Percentiles rank a stretch among this genome's conserved stretches.
Evolutionary conservation across 441 rosid genomes (phyloP).

Genomic region (Capsella rubella): DNA sequence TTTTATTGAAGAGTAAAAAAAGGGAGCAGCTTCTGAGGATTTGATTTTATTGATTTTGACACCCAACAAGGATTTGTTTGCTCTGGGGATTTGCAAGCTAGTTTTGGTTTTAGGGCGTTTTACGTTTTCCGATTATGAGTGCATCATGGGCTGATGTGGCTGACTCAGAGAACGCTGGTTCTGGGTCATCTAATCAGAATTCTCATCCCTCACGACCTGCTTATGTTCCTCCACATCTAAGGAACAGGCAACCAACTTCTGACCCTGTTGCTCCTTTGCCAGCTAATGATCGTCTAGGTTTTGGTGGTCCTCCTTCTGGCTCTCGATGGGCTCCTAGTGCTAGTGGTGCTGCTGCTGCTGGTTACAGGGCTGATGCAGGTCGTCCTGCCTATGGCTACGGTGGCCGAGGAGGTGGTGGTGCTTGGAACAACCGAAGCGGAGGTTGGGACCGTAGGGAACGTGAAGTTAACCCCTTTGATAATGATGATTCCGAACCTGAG

Average conservation of each 20-base stretch:
- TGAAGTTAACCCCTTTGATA: conserved; percentile 48
- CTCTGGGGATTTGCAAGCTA: conserved; percentile 3
- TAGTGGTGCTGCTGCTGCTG: neutral
- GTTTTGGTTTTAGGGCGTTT: conserved; percentile 11
- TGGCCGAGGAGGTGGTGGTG: conserved; percentile 46
- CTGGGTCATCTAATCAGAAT: conserved; percentile 42
- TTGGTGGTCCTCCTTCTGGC: conserved; percentile 40
- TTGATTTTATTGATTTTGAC: neutral
- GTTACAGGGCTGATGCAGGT: conserved; percentile 43
- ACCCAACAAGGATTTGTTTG: conserved; percentile 3
- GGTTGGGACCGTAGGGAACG: conserved; percentile 52
- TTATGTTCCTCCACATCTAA: conserved; percentile 51
- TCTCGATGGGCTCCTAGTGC: conserved; percentile 44
- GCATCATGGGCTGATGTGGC: conserved; percentile 54
- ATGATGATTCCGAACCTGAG: conserved; percentile 40
- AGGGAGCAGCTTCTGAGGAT: conserved; percentile 32
- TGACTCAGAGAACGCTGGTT: conserved; percentile 45
- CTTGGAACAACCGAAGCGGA: conserved; percentile 45
- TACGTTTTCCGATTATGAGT: conserved; percentile 43
- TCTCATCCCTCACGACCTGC: conserved; percentile 48
- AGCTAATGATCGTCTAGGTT: conserved; percentile 43
- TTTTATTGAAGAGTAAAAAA: conserved; percentile 4
- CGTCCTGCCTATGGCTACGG: conserved; percentile 40
- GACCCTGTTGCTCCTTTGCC: conserved; percentile 40
- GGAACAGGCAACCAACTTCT: conserved; percentile 41